Conservation (phyloP, 148 eudicot species). For the Arbutus unedo region DNA sequence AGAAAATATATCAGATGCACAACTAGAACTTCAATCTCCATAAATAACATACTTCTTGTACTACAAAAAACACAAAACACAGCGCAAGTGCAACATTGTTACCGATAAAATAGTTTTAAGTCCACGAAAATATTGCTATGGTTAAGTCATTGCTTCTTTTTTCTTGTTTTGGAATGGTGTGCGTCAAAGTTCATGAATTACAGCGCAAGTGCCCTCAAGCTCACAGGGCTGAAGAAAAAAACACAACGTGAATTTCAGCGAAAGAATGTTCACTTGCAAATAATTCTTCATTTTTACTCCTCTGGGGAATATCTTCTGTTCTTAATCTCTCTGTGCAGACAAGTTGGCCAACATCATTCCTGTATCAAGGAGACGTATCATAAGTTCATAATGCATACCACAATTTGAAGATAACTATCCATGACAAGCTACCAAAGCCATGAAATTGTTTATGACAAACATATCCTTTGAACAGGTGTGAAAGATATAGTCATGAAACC, state of each 20-base stretch:
- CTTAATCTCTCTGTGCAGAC: constrained; percentile 92
- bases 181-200: background rate
- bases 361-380: constrained; percentile 24
- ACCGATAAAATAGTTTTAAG: too few species aligned
- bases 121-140: too few species aligned
- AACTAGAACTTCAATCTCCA: background rate
- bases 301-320: constrained; percentile 82
- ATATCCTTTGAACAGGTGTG: background rate
- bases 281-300: constrained; percentile 90
- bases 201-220: background rate
- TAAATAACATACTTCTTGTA: background rate
- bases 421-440: background rate
- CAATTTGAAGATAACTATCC: background rate
- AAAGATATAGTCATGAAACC: background rate
- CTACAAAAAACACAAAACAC: constrained; percentile 13
- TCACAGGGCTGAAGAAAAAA: background rate
- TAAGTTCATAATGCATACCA: background rate
- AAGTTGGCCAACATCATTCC: constrained; percentile 91
- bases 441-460: background rate
- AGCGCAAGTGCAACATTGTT: too few species aligned
- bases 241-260: background rate
- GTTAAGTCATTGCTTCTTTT: too few species aligned
- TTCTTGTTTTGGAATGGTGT: background rate
- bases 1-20: background rate
- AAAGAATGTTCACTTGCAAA: constrained; percentile 78